These are phyloP conservation scores for Fusarium coffeatum DNA, from an alignment of 2,329 filamentous ascomycete genomes.

Conservation along the genomic window DNA sequence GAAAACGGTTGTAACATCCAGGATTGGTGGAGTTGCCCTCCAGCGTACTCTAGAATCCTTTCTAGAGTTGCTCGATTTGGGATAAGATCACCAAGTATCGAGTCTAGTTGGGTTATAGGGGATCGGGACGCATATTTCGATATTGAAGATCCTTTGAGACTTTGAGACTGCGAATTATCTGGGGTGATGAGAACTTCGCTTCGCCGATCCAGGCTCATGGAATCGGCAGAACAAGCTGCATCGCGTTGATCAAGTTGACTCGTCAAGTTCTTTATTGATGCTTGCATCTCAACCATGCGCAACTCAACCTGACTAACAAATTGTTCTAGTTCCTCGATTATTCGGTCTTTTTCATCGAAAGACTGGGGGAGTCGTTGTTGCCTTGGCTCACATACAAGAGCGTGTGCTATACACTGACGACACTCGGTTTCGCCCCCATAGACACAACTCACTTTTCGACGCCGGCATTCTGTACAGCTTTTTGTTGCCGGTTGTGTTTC, in stretches of 20 bases:
- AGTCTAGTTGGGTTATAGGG: neutral
- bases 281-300: conserved; percentile 20
- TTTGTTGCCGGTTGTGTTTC: conserved; percentile 50
- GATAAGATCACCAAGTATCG: neutral
- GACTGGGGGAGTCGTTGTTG: conserved; percentile 48
- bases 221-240: neutral
- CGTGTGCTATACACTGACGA: conserved; percentile 59
- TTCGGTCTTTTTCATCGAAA: neutral
- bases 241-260: neutral
- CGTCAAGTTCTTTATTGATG: conserved; percentile 7
- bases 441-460: conserved; percentile 62
- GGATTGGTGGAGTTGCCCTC: conserved; percentile 25
- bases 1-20: conserved; percentile 36
- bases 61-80: neutral
- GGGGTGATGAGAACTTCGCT: neutral
- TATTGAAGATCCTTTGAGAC: neutral
- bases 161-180: neutral
- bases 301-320: conserved; percentile 12
- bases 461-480: conserved; percentile 57
- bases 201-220: neutral
- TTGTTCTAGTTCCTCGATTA: neutral
- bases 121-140: neutral
- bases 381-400: conserved; percentile 56
- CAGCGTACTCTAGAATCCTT: conserved; percentile 16
- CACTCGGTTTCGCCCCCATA: conserved; percentile 53